phyloP scores from a whole-genome alignment of 345 rosid genomes.

The Theobroma cacao region DNA sequence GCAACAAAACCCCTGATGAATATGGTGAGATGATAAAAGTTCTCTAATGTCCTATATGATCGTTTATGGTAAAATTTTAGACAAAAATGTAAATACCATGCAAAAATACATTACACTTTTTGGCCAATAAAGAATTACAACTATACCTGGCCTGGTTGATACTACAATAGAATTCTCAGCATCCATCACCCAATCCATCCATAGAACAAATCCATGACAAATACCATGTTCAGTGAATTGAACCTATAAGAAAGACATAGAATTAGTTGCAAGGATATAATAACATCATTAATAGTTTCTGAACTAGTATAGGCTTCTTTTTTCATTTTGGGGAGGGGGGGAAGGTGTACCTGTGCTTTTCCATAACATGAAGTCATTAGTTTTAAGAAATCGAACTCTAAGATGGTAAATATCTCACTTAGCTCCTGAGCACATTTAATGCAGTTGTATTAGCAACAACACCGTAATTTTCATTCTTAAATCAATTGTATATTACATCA shows the following conservation, averaged over 20 bases:
- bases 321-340: neutral
- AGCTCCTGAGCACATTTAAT: slow-evolving; percentile 54
- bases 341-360: slow-evolving; percentile 51
- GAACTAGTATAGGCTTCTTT: neutral
- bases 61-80: neutral
- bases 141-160: slow-evolving; percentile 77
- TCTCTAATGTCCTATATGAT: neutral
- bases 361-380: slow-evolving; percentile 62
- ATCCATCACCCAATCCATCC: slow-evolving; percentile 97
- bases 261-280: neutral
- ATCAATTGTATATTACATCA: neutral
- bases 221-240: slow-evolving; percentile 56
- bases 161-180: slow-evolving; percentile 41
- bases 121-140: neutral
- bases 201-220: slow-evolving; percentile 83
- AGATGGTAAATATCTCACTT: slow-evolving; percentile 52
- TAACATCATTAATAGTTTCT: neutral
- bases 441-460: neutral
- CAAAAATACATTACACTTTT: neutral
- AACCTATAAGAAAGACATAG: slow-evolving; percentile 39
- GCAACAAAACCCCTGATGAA: neutral
- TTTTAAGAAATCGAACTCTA: slow-evolving; percentile 77
- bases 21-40: neutral
- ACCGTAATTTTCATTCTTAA: neutral
- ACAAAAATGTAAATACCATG: neutral